Conservation (phyloP, 179 eudicot genomes). For the Amaranthus tricolor region DNA sequence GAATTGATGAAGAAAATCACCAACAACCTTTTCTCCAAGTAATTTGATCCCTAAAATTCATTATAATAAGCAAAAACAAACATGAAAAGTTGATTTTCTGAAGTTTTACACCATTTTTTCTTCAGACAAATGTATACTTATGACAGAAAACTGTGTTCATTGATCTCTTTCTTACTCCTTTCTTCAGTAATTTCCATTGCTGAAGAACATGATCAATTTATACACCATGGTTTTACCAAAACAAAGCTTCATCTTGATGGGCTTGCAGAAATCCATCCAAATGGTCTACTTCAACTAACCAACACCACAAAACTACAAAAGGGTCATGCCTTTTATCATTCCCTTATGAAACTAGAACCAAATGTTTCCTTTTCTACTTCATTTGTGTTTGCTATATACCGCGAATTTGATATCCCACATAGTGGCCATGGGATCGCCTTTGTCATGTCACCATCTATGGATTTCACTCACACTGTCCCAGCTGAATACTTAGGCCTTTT, state of each 20-base stretch:
- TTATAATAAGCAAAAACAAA: not conserved
- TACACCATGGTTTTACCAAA: conserved; percentile 12
- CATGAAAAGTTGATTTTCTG: not conserved
- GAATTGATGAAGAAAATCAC: not conserved
- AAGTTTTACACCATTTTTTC: not conserved
- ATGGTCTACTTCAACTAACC: conserved; percentile 25
- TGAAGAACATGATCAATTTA: not conserved
- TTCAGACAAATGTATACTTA: not conserved
- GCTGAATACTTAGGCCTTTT: conserved; percentile 34
- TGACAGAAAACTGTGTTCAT: not conserved
- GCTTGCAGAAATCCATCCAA: conserved; percentile 18
- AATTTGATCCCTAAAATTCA: not conserved
- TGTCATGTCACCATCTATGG: conserved; percentile 20
- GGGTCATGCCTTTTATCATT: conserved; percentile 23
- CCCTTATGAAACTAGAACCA: conserved; percentile 13
- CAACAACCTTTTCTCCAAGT: not conserved
- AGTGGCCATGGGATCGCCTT: conserved; percentile 25
- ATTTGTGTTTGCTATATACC: conserved; percentile 25
- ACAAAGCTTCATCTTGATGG: conserved; percentile 19
- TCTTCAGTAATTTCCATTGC: not conserved
- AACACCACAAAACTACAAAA: conserved; percentile 19
- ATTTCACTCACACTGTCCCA: conserved; percentile 14
- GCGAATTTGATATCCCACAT: conserved; percentile 17
- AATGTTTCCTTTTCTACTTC: conserved; percentile 22
- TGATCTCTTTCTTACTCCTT: not conserved